Evolutionary conservation across 1,284 basidiomycete species (phyloP).

Genomic region (Leccinum cinnamomeum): DNA sequence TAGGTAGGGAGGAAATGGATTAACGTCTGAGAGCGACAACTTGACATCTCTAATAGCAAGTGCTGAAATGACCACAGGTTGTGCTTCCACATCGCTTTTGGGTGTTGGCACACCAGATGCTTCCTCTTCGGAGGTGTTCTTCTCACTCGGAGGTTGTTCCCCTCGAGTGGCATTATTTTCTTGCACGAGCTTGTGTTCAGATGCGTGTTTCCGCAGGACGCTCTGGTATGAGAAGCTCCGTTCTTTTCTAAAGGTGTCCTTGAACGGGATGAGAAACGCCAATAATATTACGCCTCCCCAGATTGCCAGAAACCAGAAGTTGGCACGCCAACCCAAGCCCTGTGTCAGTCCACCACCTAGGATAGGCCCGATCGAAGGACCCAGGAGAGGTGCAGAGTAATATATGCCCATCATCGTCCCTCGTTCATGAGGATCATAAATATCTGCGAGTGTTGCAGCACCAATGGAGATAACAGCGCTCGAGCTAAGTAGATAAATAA

Average conservation of each 20-base stretch:
- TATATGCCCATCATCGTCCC: constrained; percentile 83
- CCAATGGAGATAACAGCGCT: constrained; percentile 78
- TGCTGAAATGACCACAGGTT: constrained; percentile 1
- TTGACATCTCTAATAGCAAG: constrained; percentile 37
- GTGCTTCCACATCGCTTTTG: constrained; percentile 26
- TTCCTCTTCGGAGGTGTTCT: not conserved
- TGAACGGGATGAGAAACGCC: constrained; percentile 68
- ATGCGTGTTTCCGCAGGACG: constrained; percentile 41
- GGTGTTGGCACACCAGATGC: not conserved
- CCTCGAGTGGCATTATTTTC: constrained; percentile 13
- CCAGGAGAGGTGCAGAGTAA: constrained; percentile 62
- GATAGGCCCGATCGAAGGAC: constrained; percentile 71
- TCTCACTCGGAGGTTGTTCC: constrained; percentile 12
- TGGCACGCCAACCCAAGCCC: constrained; percentile 73
- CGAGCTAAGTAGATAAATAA: constrained; percentile 44
- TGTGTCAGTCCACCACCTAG: constrained; percentile 70
- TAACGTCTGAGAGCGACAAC: constrained; percentile 24
- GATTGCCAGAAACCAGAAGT: constrained; percentile 82
- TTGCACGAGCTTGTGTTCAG: not conserved
- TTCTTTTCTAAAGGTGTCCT: constrained; percentile 79
- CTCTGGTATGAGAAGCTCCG: constrained; percentile 65
- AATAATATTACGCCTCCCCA: constrained; percentile 57
- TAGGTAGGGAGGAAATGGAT: constrained; percentile 25
- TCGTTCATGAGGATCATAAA: constrained; percentile 77
- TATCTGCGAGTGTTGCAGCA: constrained; percentile 80